phyloP scores from a whole-genome alignment of 176 grass and related monocot species.

The Eremochloa ophiuroides region DNA sequence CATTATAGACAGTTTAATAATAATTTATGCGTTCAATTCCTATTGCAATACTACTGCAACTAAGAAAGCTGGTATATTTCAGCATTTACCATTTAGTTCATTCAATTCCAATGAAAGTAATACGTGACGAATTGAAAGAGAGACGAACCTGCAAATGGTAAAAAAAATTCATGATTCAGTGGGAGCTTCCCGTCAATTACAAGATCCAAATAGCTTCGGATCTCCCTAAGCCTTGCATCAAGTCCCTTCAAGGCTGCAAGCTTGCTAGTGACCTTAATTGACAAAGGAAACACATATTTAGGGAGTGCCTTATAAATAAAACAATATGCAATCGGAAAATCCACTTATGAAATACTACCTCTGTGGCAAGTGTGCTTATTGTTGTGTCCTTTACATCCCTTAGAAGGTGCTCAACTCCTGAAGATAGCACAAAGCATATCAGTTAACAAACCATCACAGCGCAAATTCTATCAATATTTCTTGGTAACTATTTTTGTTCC shows the following conservation, averaged over 20 bases:
- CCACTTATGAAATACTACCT: constrained; percentile 47
- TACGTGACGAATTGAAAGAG: background rate
- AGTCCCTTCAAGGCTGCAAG: constrained; percentile 85
- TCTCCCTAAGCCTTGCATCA: constrained; percentile 82
- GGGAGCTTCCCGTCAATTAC: constrained; percentile 90
- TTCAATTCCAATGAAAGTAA: background rate
- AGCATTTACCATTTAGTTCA: background rate
- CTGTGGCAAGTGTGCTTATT: constrained; percentile 90
- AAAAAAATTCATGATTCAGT: constrained; percentile 91
- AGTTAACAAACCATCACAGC: background rate
- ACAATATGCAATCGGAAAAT: background rate
- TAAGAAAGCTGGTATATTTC: background rate
- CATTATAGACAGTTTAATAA: no score
- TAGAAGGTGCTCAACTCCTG: constrained; percentile 94
- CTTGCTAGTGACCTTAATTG: constrained; percentile 79
- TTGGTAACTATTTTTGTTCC: background rate
- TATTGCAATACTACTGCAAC: background rate
- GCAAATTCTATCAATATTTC: background rate
- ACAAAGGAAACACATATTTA: constrained; percentile 8
- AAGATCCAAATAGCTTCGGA: constrained; percentile 82
- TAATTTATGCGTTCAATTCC: background rate
- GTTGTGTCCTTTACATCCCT: constrained; percentile 97
- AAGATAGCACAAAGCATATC: constrained; percentile 21
- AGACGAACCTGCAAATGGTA: constrained; percentile 87
- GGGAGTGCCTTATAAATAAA: constrained; percentile 2